Percentiles rank a stretch among this genome's conserved stretches.
phyloP scores from a whole-genome alignment of 2,329 filamentous ascomycete species.

The Stagonosporopsis tanaceti region DNA sequence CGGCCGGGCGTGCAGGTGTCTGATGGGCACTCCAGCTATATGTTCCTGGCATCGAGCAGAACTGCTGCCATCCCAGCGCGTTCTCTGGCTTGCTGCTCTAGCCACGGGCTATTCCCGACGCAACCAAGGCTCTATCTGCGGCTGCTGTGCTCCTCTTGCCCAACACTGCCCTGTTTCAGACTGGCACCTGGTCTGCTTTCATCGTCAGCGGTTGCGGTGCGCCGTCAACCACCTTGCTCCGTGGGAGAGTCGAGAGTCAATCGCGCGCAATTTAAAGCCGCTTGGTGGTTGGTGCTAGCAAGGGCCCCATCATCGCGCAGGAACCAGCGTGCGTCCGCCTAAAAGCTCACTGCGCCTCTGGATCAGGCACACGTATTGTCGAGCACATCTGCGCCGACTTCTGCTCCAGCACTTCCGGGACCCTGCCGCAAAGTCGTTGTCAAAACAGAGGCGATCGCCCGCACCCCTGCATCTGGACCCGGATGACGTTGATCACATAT shows the following conservation, averaged over 20 bases:
- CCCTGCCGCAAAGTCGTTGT: conserved; percentile 40
- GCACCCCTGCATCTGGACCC: conserved; percentile 43
- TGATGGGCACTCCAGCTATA: conserved; percentile 40
- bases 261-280: conserved; percentile 41
- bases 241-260: conserved; percentile 34
- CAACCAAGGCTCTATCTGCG: conserved; percentile 34
- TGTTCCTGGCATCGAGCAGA: conserved; percentile 41
- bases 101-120: conserved; percentile 42
- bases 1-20: conserved; percentile 25
- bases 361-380: conserved; percentile 21
- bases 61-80: conserved; percentile 36
- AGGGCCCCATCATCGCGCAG: conserved; percentile 42
- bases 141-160: conserved; percentile 45
- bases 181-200: conserved; percentile 39
- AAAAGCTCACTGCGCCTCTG: conserved; percentile 33
- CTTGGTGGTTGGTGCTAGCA: conserved; percentile 45
- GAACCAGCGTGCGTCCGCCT: conserved; percentile 38
- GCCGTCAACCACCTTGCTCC: conserved; percentile 21
- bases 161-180: conserved; percentile 46
- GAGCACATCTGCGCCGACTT: conserved; percentile 29
- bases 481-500: conserved; percentile 50
- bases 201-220: conserved; percentile 40
- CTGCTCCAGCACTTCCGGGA: conserved; percentile 36
- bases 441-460: conserved; percentile 45
- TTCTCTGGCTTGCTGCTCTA: conserved; percentile 34